phyloP scores from a whole-genome alignment of 495 filamentous ascomycete species.

The Tuber calosporum region DNA sequence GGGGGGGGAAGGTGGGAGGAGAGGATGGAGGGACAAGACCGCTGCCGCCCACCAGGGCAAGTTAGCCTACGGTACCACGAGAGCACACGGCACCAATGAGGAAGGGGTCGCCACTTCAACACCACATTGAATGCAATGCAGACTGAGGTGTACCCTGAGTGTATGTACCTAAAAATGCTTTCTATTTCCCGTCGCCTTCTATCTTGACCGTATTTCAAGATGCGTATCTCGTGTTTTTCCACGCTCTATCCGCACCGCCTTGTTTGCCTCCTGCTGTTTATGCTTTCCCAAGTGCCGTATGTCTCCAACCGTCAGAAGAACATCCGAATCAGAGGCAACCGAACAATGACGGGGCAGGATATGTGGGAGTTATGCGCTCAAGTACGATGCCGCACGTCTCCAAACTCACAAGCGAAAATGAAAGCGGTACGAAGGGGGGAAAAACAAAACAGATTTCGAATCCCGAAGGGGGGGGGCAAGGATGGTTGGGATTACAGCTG shows the following conservation, averaged over 20 bases:
- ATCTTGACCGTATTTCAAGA: background rate
- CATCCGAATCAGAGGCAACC: conserved; percentile 31
- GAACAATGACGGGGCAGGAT: conserved; percentile 19
- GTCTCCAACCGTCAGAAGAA: conserved; percentile 9
- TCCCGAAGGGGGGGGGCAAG: background rate
- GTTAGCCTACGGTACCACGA: conserved; percentile 14
- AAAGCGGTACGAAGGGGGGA: background rate
- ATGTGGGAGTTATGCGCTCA: background rate
- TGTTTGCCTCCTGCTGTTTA: background rate
- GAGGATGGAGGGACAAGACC: conserved; percentile 16
- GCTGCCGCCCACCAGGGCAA: conserved; percentile 18
- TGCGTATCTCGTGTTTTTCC: background rate
- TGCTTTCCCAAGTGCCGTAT: background rate
- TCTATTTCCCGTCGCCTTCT: conserved; percentile 6
- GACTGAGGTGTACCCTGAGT: conserved; percentile 29
- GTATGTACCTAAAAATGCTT: conserved; percentile 7
- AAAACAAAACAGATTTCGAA: background rate
- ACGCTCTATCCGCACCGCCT: background rate
- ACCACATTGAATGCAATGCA: conserved; percentile 34
- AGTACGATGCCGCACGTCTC: background rate
- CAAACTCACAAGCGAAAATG: background rate
- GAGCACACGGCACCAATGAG: conserved; percentile 34
- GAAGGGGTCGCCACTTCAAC: conserved; percentile 27
- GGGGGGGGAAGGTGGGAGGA: conserved; percentile 16
- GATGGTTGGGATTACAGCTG: background rate